phyloP scores from a whole-genome alignment of 1,284 basidiomycete species.

The Ceratobasidium papillatum region DNA sequence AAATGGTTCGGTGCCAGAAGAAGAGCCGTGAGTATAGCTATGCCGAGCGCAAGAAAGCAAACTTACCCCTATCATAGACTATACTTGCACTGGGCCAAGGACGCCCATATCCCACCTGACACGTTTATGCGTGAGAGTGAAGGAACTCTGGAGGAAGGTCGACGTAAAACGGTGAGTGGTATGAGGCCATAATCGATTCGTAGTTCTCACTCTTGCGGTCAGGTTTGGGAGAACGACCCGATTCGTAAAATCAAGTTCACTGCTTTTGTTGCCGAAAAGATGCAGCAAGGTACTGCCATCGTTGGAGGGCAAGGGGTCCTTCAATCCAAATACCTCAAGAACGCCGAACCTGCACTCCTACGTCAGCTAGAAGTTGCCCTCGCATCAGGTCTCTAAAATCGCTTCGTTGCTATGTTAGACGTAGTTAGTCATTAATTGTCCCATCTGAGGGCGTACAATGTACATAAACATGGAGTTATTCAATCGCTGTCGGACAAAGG shows the following conservation, averaged over 20 bases:
- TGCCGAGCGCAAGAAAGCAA: not conserved
- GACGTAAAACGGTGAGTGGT: constrained; percentile 70
- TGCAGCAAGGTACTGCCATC: constrained; percentile 66
- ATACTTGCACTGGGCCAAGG: constrained; percentile 68
- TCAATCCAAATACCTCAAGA: constrained; percentile 65
- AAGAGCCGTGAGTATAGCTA: constrained; percentile 15
- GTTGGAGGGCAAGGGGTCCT: constrained; percentile 64
- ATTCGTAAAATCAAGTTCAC: constrained; percentile 70
- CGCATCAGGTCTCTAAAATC: constrained; percentile 25
- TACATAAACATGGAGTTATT: constrained; percentile 5
- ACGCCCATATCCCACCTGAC: constrained; percentile 60
- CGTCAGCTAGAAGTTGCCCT: constrained; percentile 69
- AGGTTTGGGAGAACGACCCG: constrained; percentile 75
- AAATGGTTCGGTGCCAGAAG: constrained; percentile 18
- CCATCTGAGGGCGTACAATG: constrained; percentile 8
- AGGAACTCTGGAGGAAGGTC: constrained; percentile 72
- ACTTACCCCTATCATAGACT: constrained; percentile 5
- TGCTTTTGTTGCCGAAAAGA: constrained; percentile 61
- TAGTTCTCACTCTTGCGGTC: constrained; percentile 10
- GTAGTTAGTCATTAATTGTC: constrained; percentile 8
- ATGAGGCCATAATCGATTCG: not conserved
- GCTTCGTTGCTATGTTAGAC: not conserved
- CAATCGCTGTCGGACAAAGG: constrained; percentile 37
- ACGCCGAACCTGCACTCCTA: constrained; percentile 73
- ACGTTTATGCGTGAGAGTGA: constrained; percentile 67